Conservation (phyloP, 352 stramenopile species). For the Globisporangium rhizosaccharum region DNA sequence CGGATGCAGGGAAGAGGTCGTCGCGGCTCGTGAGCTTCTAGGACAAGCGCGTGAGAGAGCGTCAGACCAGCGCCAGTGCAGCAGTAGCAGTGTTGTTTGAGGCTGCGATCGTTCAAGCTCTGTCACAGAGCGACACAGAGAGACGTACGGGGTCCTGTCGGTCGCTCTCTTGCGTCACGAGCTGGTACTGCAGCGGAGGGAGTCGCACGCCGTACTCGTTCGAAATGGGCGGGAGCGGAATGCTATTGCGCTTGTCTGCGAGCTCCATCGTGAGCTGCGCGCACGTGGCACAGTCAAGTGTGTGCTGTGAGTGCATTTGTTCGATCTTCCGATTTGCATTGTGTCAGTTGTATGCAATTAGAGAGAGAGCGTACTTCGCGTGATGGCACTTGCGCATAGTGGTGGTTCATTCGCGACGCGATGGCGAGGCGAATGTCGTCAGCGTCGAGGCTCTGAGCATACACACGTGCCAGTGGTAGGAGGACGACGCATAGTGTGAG, state of each 20-base stretch:
- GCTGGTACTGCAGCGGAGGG: slow-evolving; percentile 59
- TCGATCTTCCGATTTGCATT: neutral
- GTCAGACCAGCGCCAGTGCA: no score
- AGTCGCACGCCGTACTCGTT: slow-evolving; percentile 82
- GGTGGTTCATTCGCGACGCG: slow-evolving; percentile 69
- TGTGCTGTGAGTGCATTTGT: neutral
- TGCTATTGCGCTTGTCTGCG: slow-evolving; percentile 76
- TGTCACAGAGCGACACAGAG: no score
- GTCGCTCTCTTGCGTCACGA: slow-evolving; percentile 69
- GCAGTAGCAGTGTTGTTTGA: no score
- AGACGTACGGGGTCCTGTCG: slow-evolving; percentile 43
- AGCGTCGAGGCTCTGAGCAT: slow-evolving; percentile 47
- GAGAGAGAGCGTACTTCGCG: slow-evolving; percentile 38
- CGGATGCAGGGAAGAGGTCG: slow-evolving; percentile 2
- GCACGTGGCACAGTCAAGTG: neutral
- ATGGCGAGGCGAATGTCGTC: slow-evolving; percentile 79
- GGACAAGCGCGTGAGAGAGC: neutral
- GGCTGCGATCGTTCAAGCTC: no score
- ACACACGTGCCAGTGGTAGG: no score
- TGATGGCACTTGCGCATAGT: slow-evolving; percentile 68
- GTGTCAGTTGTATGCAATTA: no score
- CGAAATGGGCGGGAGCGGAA: slow-evolving; percentile 70
- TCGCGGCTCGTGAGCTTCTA: slow-evolving; percentile 22
- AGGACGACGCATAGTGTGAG: neutral
- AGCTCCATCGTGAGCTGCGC: slow-evolving; percentile 81